These are phyloP conservation scores for Mortierella antarctica DNA, from an alignment of 192 early-diverging fungal species.

Conservation along the genomic window DNA sequence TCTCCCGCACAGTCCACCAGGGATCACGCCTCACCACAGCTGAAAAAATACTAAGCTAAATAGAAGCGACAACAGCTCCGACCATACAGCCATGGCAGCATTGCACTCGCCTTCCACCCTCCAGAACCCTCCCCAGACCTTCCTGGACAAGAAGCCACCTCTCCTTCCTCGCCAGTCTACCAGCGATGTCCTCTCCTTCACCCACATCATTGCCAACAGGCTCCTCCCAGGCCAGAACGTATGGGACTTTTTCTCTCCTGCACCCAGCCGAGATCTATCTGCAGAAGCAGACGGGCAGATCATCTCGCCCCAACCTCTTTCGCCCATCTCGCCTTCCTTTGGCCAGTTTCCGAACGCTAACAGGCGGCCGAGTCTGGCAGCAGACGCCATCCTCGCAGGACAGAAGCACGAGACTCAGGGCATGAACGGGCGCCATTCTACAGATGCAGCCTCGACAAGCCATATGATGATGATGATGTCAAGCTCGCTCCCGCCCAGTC, in stretches of 20 bases:
- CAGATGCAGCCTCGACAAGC: too few relatives aligned
- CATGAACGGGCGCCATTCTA: background rate
- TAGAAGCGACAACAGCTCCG: too few relatives aligned
- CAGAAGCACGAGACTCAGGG: too few relatives aligned
- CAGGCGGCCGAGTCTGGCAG: conserved; percentile 9
- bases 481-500: background rate
- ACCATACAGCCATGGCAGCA: conserved; percentile 1
- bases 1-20: conserved; percentile 2
- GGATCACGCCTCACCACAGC: background rate
- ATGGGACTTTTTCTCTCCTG: conserved; percentile 48
- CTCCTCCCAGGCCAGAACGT: conserved; percentile 35
- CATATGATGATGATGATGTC: background rate
- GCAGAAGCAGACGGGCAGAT: background rate
- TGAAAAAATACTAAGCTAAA: too few relatives aligned
- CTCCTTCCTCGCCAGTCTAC: conserved; percentile 47
- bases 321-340: conserved; percentile 9
- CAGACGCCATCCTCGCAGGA: background rate
- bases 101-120: conserved; percentile 1
- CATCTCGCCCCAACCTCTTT: background rate
- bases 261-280: background rate
- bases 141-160: conserved; percentile 40
- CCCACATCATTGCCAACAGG: conserved; percentile 45
- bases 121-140: conserved; percentile 33
- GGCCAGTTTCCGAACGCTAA: background rate
- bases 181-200: conserved; percentile 49